Evolutionary conservation across 2,329 filamentous ascomycete genomes (phyloP), one percentile per base, ranked within the genome.

Genomic region (Cyphellophora attinorum): DNA sequence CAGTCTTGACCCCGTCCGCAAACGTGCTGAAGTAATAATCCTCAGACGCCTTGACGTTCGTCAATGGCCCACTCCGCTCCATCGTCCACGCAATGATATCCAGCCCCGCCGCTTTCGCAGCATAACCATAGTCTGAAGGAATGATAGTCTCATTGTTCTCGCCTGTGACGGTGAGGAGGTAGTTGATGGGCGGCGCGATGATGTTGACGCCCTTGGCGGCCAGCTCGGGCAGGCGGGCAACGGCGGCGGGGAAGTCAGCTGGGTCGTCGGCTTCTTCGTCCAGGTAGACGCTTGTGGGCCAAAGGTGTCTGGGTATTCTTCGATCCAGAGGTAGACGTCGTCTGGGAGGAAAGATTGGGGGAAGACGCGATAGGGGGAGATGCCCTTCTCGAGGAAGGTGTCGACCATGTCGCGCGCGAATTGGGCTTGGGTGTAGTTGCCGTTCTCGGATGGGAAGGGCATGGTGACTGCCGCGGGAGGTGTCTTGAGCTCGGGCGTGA

Each of bases 81-180:
- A 82, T 66, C 5, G 69, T 74, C 79, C 79, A 85, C 1, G 76
- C 70, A 27, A 83, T 68, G 40, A 84, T 73, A 31, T 78, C 67
- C 28, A 84, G 59, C 1, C 74, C 76, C 5, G 75, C 67, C 44
- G 69, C 60, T 51, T 74, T 75, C 13, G 76, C 77, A 31, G 64
- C 64, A 29, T 57, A 60, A 4, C 79, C 79, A 46, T 84, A 85
- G 25, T 58, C 60, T 29, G 72, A 79, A 4, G 79, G 74, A 5
- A 79, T 65, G 27, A 81, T 76, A 44, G 48, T 43, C 29, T 46
- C 33, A 28, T 67, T 65, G 40, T 66, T 65, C 4, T 65, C 57
- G 15, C 62, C 58, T 18, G 60, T 60, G 16, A 68, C 55, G 1
- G 67, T 60, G 8, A 81, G 67, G 13, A 83, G 67, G 41, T 78